Base-by-base conservation (phyloP, 2,329 filamentous ascomycete species). In the Calonectria leucothoes region DNA sequence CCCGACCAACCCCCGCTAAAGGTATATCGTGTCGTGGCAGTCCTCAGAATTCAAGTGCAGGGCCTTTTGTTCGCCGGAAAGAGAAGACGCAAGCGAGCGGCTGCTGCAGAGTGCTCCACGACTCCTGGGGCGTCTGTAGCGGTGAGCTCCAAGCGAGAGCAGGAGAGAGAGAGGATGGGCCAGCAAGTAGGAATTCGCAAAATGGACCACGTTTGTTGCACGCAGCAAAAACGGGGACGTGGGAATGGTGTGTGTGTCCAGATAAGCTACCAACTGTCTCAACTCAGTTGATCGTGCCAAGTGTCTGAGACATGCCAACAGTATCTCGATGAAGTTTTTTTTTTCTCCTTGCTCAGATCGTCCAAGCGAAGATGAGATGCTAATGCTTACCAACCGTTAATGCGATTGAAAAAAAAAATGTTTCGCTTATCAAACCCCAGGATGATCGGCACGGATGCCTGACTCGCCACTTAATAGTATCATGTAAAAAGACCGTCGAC, bases 261-360 rank as follows among this genome's bases (percentile, higher is more conserved):
- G 65, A 65, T 65, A 72, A 69, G 48, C 52, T 48, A 27, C 55
- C 27, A 33, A 7, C 55, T 71, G 70, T 65, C 48, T 72, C 39
- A 45, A 69, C 48, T 64, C 65, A 51, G 45, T 33, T 27, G 51
- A 29, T 39, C 29, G 42, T 35, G 48, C 49, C 57, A 68, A 64
- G 55, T 69, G 70, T 72, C 70, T 72, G 48, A 72, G 51, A 52
- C 52, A 59, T 52, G 51, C n/a, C 45, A 63, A 35, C 52, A 33
- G 61, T 15, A 35, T 57, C 59, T 48, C 29, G 59, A 49, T 39
- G 48, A 57, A 49, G 49, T 42, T 61, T 27, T 35, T 64, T 59
- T 64, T 45, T 51, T n/a, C n/a, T n/a, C n/a, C n/a, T n/a, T 29
- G 17, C 35, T 14, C 29, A 1, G 27, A 23, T 51, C 15, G 29